Conservation (phyloP, 2,329 filamentous ascomycete genomes). For the Aspergillus sp. region DNA sequence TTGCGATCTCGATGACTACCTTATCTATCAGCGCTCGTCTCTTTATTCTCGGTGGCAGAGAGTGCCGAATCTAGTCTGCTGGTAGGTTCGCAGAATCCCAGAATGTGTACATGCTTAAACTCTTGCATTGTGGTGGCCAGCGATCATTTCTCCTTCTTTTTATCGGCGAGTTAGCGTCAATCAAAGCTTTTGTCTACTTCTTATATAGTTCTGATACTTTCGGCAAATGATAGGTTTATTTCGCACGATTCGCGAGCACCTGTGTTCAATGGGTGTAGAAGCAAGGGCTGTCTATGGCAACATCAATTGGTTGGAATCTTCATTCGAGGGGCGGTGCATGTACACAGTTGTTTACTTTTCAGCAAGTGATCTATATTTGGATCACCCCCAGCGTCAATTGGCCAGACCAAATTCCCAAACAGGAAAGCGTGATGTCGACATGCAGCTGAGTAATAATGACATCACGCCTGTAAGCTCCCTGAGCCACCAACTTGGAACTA, state of each 20-base stretch:
- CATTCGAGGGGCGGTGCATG: background rate
- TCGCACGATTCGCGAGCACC: background rate
- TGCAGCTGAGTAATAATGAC: constrained; percentile 12
- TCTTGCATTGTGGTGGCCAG: constrained; percentile 10
- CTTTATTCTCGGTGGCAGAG: background rate
- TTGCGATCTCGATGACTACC: constrained; percentile 1
- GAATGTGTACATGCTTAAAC: constrained; percentile 8
- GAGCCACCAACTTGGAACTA: background rate
- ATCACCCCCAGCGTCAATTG: background rate
- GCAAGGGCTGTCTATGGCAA: background rate
- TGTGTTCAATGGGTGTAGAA: background rate
- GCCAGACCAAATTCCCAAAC: background rate
- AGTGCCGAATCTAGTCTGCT: constrained; percentile 11
- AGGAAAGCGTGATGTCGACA: background rate
- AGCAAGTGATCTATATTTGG: background rate
- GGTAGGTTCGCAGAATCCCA: constrained; percentile 7
- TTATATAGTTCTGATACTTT: background rate
- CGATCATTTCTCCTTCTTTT: background rate
- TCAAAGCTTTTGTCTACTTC: background rate
- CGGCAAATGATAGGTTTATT: background rate
- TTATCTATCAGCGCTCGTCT: background rate
- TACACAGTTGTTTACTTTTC: too few relatives aligned
- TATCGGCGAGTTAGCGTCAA: background rate
- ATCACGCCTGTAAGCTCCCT: background rate
- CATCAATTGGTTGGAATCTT: background rate